Conservation (phyloP, 176 grass and related monocot genomes). For the Urochloa ruziziensis region DNA sequence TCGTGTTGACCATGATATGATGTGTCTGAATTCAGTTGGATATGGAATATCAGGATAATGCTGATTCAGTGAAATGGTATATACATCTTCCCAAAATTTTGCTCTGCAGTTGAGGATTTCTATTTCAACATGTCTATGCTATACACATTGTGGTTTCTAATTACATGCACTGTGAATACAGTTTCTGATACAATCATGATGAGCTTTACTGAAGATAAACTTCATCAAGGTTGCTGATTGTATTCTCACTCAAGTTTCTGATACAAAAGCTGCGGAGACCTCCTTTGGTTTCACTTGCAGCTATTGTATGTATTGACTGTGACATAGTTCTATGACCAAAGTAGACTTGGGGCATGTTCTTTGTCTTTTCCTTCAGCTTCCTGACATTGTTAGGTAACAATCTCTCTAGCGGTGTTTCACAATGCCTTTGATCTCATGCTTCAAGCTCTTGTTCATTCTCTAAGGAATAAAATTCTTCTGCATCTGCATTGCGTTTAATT, state of each 20-base stretch:
- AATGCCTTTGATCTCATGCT: slow-evolving; percentile 36
- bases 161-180: slow-evolving; percentile 15
- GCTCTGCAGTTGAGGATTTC: background rate
- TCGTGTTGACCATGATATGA: background rate
- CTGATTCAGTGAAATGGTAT: slow-evolving; percentile 8
- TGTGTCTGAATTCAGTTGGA: background rate
- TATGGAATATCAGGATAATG: background rate
- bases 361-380: background rate
- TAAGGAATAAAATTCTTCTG: slow-evolving; percentile 51
- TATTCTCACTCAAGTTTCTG: slow-evolving; percentile 12
- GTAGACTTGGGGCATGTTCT: slow-evolving; percentile 18
- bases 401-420: no score
- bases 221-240: slow-evolving; percentile 12
- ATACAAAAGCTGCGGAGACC: slow-evolving; percentile 19
- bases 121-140: slow-evolving; percentile 9
- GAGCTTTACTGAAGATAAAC: slow-evolving; percentile 18
- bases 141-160: slow-evolving; percentile 18
- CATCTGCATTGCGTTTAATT: slow-evolving; percentile 34
- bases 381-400: slow-evolving; percentile 21
- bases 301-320: slow-evolving; percentile 18
- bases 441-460: slow-evolving; percentile 20
- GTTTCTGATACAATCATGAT: slow-evolving; percentile 19
- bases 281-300: slow-evolving; percentile 20
- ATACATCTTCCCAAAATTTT: background rate
- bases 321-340: slow-evolving; percentile 34